Evolutionary conservation across 305 asterid genomes (phyloP), one percentile per base, ranked within the genome.

Genomic region (Fraxinus sp.): DNA sequence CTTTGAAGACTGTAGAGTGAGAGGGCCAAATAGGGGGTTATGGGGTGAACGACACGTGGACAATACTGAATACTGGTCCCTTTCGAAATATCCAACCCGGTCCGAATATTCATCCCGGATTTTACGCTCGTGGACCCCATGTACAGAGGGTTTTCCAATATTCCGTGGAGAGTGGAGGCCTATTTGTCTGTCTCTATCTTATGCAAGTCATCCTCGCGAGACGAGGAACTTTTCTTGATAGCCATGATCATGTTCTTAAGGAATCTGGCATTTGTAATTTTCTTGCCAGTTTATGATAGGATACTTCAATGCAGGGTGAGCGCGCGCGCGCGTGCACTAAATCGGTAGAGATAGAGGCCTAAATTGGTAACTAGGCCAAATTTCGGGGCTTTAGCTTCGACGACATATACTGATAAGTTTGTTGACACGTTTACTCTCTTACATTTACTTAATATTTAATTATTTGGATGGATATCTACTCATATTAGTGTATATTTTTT

Each of bases 121-220:
- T 79, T 85, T 80, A 70, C 82, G 85, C 78, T 35, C 11, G 52
- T 73, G 71, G 80, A 80, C 46, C 57, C 84, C 86, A 80, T 83
- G 70, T 76, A 68, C 84, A 75, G 79, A 14, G 37, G 7, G 81
- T 18, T 22, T 57, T n/a, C 66, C 66, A 18, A 7, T 57, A n/a
- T 18, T 6, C 26, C 66, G 26, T 57, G 22, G 26, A 18, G 5
- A 9, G 35, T 62, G 6, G 32, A 33, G 11, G 13, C 4, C 66
- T 1, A 3, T 7, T 14, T 24, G 79, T 8, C 32, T 44, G 37
- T 76, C 36, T 44, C 62, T 44, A 6, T 52, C 71, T n/a, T 30
- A 13, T 32, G 14, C 80, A 26, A 26, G 44, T 77, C 80, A 1
- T 77, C n/a, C 44, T 77, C 71, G 41, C 46, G n/a, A 46, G 49